Percentiles rank a stretch among this genome's conserved stretches.
Conservation (phyloP, 2,329 filamentous ascomycete species). For the Fusarium tanahbumbuense region DNA sequence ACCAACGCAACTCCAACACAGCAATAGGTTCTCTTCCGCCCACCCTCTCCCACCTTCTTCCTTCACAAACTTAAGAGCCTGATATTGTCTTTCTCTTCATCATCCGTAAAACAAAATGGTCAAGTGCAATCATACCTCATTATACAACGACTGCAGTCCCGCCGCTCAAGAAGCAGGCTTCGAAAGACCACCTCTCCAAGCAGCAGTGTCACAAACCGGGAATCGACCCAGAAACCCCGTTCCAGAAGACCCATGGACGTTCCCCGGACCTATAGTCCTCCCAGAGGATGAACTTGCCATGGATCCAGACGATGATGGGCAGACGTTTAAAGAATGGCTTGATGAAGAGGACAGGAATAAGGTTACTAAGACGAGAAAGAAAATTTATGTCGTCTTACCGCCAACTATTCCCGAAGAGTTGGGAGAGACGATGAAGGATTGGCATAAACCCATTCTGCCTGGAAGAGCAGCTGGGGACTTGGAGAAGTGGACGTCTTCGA, state of each 20-base stretch:
- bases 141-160: constrained; percentile 23
- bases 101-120: neutral
- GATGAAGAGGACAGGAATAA: constrained; percentile 59
- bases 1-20: too few species aligned
- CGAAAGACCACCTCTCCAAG: constrained; percentile 13
- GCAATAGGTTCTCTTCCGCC: too few species aligned
- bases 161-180: constrained; percentile 31
- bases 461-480: neutral
- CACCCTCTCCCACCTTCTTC: too few species aligned
- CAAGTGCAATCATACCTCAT: neutral
- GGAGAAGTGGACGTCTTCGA: constrained; percentile 19
- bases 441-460: constrained; percentile 52
- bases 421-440: constrained; percentile 53
- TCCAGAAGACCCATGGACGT: constrained; percentile 50
- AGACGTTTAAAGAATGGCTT: constrained; percentile 65
- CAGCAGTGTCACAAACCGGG: constrained; percentile 41
- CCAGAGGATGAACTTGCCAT: constrained; percentile 68
- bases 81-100: too few species aligned
- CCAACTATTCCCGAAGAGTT: constrained; percentile 56
- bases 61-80: too few species aligned
- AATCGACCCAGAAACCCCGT: constrained; percentile 31
- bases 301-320: constrained; percentile 63
- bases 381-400: constrained; percentile 64
- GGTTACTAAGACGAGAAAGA: constrained; percentile 58
- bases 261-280: constrained; percentile 69